Evolutionary conservation across 768 basidiomycete genomes (phyloP).

Genomic region (Rhizopogon roseolus): DNA sequence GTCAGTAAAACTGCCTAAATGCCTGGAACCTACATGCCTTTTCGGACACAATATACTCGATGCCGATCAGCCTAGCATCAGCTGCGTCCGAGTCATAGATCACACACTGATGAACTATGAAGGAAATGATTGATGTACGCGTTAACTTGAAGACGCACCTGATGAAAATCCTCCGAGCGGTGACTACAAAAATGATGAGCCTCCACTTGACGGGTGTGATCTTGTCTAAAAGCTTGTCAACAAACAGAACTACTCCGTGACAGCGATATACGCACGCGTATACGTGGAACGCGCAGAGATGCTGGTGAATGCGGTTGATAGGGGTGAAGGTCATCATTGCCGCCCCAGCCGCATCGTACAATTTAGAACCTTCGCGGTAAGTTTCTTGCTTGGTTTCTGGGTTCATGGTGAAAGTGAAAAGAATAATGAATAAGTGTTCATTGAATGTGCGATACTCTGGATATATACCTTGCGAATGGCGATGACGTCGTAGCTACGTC

Average conservation of each 20-base stretch:
- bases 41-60: conserved; percentile 48
- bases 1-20: neutral
- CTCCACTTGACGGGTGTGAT: conserved; percentile 31
- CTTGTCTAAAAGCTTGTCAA: conserved; percentile 14
- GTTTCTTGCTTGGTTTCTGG: conserved; percentile 19
- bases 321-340: conserved; percentile 30
- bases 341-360: conserved; percentile 21
- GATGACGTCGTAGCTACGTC: neutral
- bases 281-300: conserved; percentile 31
- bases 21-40: conserved; percentile 16
- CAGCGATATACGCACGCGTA: conserved; percentile 21
- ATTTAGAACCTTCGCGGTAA: conserved; percentile 18
- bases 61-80: conserved; percentile 45
- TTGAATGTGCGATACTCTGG: neutral
- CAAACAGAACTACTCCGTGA: neutral
- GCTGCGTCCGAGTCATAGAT: conserved; percentile 38
- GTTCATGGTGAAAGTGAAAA: conserved; percentile 16
- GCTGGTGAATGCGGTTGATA: conserved; percentile 26
- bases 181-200: conserved; percentile 44
- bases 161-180: conserved; percentile 33
- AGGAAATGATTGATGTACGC: neutral
- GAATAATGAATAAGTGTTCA: neutral
- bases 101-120: conserved; percentile 28
- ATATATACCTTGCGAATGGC: neutral
- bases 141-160: conserved; percentile 22